Base-by-base conservation (phyloP, 2,329 filamentous ascomycete genomes). In the Penicillium sp. region DNA sequence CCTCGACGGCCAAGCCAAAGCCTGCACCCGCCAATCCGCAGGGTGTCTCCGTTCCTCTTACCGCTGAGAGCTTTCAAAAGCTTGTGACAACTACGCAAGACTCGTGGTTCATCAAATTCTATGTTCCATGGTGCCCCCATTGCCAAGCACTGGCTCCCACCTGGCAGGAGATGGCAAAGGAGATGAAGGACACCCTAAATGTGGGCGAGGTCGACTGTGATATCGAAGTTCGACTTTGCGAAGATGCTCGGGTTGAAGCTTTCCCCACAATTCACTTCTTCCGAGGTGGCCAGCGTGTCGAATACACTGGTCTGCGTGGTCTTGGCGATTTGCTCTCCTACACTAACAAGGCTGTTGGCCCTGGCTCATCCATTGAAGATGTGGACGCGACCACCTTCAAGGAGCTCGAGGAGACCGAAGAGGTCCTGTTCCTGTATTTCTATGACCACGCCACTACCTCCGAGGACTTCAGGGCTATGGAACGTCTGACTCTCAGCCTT, bases 81-180 rank as follows among this genome's bases (percentile, higher is more conserved):
- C 73, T 84, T 25, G 90, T 98, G 32, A 94, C 88, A 3, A 86
- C 83, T 63, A 89, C 88, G 0, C 81, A 86, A 49, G 89, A 97
- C 48, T 84, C 90, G 4, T 98, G 93, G 93, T 96, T 98, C 61
- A 82, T 98, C 75, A 98, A 98, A 68, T 97, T 98, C 64, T 97
- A 96, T 64, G 90, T 88, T 13, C 94, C 93, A 4, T 97, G 91
- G 93, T 98, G 93, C 65, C 81, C 83, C 54, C 93, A 98, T 68
- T 98, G 94, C 67, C 87, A 95, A 69, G 87, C 87, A 25, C 81
- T 98, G 77, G 87, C 86, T 23, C 86, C 93, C 2, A 89, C 82
- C 50, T 98, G 93, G 93, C 74, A 81, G 47, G 86, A 91, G 57
- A 80, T 98, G 68, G 86, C 86, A 30, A 89, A 90, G 62, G 87